phyloP scores from a whole-genome alignment of 306 rosid genomes.

The Cicer yamashitae region DNA sequence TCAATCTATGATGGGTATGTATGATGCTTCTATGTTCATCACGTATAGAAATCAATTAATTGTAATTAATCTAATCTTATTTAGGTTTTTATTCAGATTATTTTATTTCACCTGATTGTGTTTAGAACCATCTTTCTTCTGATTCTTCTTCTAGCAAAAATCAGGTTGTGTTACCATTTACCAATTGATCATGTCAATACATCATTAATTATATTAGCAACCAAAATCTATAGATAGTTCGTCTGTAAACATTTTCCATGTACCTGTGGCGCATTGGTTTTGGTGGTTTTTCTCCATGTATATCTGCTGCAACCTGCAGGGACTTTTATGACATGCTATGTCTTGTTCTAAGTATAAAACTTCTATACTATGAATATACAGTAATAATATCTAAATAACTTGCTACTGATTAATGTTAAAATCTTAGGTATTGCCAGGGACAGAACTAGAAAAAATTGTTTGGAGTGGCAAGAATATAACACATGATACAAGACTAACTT shows the following conservation, averaged over 20 bases:
- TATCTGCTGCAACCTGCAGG: slow-evolving; percentile 17
- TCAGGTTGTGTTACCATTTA: neutral
- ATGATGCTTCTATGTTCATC: slow-evolving; percentile 39
- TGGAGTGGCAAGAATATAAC: no score
- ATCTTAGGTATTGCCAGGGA: slow-evolving; percentile 13
- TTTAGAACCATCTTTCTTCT: slow-evolving; percentile 2
- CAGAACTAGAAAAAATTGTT: no score
- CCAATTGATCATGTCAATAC: slow-evolving; percentile 18
- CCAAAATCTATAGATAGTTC: slow-evolving; percentile 21
- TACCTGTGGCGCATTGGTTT: slow-evolving; percentile 2
- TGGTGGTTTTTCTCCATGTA: slow-evolving; percentile 20
- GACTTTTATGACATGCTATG: slow-evolving; percentile 21
- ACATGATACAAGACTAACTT: no score
- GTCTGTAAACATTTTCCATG: slow-evolving; percentile 10
- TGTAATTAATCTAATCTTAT: slow-evolving; percentile 14
- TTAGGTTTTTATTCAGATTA: slow-evolving; percentile 11
- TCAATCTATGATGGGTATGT: slow-evolving; percentile 74
- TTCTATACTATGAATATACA: slow-evolving; percentile 12
- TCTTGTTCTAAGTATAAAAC: slow-evolving; percentile 11
- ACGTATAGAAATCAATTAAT: slow-evolving; percentile 21
- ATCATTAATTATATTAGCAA: slow-evolving; percentile 20
- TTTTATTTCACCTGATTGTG: slow-evolving; percentile 15
- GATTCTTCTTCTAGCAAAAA: neutral
- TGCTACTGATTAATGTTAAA: slow-evolving; percentile 24
- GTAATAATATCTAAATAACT: slow-evolving; percentile 26